Conservation (phyloP, 2,329 filamentous ascomycete species). For the Epichloe coenophiala region DNA sequence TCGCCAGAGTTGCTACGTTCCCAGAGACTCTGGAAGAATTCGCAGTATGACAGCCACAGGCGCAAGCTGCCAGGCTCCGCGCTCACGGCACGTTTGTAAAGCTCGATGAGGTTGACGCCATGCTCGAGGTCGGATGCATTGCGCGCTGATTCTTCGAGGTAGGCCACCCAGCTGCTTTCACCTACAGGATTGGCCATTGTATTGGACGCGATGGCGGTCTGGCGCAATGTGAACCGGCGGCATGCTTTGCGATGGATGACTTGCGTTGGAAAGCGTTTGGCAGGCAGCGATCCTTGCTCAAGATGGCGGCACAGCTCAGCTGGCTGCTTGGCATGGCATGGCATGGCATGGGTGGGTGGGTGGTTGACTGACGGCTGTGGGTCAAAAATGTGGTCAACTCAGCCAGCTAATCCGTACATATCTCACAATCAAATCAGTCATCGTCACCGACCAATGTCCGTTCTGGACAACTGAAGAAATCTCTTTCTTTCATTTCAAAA, state of each 20-base stretch:
- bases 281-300: too few species aligned
- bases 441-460: too few species aligned
- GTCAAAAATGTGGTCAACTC: too few species aligned
- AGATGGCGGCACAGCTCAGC: not conserved
- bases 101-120: constrained; percentile 56
- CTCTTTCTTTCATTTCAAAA: too few species aligned
- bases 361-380: not conserved
- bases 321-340: not conserved
- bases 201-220: constrained; percentile 5
- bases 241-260: not conserved
- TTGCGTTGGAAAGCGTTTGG: not conserved
- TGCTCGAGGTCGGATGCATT: constrained; percentile 49
- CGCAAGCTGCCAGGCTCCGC: constrained; percentile 62
- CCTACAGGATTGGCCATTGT: constrained; percentile 48
- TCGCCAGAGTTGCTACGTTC: constrained; percentile 45
- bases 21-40: constrained; percentile 64
- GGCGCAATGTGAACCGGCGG: not conserved
- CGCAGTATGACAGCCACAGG: constrained; percentile 66
- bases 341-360: too few species aligned
- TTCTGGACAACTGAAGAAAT: too few species aligned
- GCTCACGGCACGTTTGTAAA: constrained; percentile 54
- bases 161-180: constrained; percentile 66
- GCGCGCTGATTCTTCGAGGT: constrained; percentile 57
- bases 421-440: too few species aligned
- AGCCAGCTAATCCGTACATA: too few species aligned